These are phyloP conservation scores for Hemisphaericaspora subhashii DNA, from an alignment of 1,139 yeast species.

Conservation along the genomic window DNA sequence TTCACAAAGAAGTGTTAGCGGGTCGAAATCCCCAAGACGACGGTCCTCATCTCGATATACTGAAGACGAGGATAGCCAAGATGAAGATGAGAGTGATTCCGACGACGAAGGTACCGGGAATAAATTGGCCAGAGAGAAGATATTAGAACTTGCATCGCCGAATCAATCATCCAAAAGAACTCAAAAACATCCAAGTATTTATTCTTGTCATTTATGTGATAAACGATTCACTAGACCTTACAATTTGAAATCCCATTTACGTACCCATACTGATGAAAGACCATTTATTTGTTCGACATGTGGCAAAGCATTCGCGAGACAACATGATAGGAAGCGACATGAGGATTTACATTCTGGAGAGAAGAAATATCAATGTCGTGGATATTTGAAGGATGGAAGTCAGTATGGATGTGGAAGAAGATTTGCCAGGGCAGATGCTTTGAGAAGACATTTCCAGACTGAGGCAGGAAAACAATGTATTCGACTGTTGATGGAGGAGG, in stretches of 20 bases:
- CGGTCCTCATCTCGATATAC: conserved; percentile 18
- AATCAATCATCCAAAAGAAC: conserved; percentile 51
- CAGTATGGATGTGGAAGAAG: conserved; percentile 91
- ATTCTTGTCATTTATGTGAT: conserved; percentile 82
- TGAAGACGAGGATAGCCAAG: conserved; percentile 17
- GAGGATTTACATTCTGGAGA: conserved; percentile 92
- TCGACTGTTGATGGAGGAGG: conserved; percentile 70
- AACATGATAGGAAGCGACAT: conserved; percentile 91
- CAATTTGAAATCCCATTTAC: conserved; percentile 83
- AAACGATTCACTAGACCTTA: conserved; percentile 90
- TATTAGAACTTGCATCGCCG: conserved; percentile 62
- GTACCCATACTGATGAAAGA: conserved; percentile 93
- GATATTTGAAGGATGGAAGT: conserved; percentile 61
- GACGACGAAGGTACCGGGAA: conserved; percentile 18
- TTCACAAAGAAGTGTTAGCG: conserved; percentile 18
- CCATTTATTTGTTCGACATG: conserved; percentile 87
- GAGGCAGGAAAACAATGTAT: conserved; percentile 91
- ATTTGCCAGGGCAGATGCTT: conserved; percentile 94
- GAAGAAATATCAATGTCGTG: conserved; percentile 83
- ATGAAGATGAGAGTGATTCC: conserved; percentile 14
- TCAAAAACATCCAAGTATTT: conserved; percentile 77
- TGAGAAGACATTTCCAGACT: conserved; percentile 90
- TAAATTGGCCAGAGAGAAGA: conserved; percentile 49
- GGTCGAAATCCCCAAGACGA: conserved; percentile 17
- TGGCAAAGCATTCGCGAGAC: conserved; percentile 93